Conservation (phyloP, 805 yeast species). For the Teunomyces tritomae region DNA sequence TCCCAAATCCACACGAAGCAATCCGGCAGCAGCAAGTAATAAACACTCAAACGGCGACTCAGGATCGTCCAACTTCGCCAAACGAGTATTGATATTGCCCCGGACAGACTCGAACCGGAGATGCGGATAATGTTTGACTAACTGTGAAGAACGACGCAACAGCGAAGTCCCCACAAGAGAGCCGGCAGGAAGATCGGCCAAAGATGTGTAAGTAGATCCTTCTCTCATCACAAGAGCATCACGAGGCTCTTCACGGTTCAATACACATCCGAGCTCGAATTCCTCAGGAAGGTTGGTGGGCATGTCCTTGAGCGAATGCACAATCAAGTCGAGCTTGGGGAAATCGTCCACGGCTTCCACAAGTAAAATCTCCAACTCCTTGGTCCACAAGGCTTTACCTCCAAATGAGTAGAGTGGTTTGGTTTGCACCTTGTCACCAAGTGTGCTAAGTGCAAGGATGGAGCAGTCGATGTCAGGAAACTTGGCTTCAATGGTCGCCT, state of each 20-base stretch:
- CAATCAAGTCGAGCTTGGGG: slow-evolving; percentile 80
- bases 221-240: slow-evolving; percentile 82
- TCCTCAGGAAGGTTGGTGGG: slow-evolving; percentile 90
- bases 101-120: slow-evolving; percentile 80
- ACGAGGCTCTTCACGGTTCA: slow-evolving; percentile 86
- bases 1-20: slow-evolving; percentile 69
- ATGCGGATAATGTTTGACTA: slow-evolving; percentile 73
- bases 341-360: slow-evolving; percentile 58
- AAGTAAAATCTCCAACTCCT: slow-evolving; percentile 81
- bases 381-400: slow-evolving; percentile 95
- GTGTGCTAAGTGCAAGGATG: slow-evolving; percentile 74
- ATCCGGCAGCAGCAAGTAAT: slow-evolving; percentile 90
- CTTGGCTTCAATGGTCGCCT: slow-evolving; percentile 50
- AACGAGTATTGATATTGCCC: slow-evolving; percentile 76
- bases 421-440: slow-evolving; percentile 85
- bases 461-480: slow-evolving; percentile 72
- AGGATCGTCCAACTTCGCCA: slow-evolving; percentile 74
- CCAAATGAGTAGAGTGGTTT: slow-evolving; percentile 92
- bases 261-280: slow-evolving; percentile 83
- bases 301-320: slow-evolving; percentile 89
- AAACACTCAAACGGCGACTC: slow-evolving; percentile 66
- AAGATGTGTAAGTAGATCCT: slow-evolving; percentile 58
- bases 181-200: slow-evolving; percentile 79
- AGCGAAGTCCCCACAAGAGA: slow-evolving; percentile 93
- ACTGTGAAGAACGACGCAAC: slow-evolving; percentile 89